These are phyloP conservation scores for Ceriops decandra DNA, from an alignment of 345 rosid species.

Conservation along the genomic window DNA sequence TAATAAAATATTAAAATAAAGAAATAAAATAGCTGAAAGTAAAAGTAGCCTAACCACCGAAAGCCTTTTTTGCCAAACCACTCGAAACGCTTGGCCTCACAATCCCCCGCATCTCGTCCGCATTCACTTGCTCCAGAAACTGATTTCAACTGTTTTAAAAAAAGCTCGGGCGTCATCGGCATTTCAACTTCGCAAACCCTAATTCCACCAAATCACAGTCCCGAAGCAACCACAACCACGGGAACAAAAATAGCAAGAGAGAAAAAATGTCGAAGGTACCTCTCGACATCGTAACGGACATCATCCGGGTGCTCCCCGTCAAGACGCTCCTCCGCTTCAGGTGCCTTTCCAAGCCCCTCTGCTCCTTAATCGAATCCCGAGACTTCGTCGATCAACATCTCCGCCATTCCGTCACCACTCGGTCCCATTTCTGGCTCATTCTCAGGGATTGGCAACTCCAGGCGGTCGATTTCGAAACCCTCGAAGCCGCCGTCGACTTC, in stretches of 20 bases:
- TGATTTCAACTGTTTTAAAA: no score
- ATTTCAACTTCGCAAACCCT: no score
- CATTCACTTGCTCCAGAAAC: no score
- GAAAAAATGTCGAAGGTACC: conserved; percentile 16
- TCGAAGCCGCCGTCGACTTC: conserved; percentile 1
- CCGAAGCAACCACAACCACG: neutral
- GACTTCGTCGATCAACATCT: conserved; percentile 31
- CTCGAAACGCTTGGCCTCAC: no score
- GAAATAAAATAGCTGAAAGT: no score
- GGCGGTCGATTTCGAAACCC: conserved; percentile 26
- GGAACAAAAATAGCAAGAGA: neutral
- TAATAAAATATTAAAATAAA: no score
- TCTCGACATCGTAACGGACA: conserved; percentile 12
- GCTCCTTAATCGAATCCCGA: conserved; percentile 23
- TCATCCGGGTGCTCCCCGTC: conserved; percentile 25
- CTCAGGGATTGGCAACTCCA: conserved; percentile 24
- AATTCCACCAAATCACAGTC: no score
- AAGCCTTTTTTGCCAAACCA: no score
- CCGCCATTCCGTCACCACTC: conserved; percentile 18
- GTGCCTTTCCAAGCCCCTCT: conserved; percentile 25
- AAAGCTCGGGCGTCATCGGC: no score
- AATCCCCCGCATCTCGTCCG: no score
- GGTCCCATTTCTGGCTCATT: conserved; percentile 27
- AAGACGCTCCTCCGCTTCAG: conserved; percentile 38
- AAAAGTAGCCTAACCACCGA: no score